Evolutionary conservation across 2,329 filamentous ascomycete species (phyloP).

Genomic region (Ophiostoma populinum): DNA sequence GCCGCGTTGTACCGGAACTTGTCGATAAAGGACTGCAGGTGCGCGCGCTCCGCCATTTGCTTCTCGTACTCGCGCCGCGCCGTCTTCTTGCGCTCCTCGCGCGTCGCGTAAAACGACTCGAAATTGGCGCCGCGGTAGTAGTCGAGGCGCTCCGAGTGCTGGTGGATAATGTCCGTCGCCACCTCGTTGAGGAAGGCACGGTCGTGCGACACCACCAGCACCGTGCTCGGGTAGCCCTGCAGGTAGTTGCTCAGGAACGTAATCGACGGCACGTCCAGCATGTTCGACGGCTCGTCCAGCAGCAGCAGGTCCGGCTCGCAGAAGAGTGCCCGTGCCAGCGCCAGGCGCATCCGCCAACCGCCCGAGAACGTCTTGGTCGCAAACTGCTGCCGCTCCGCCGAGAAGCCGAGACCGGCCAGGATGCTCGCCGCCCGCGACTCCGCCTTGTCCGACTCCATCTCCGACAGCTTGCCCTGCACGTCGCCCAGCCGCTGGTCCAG

Average conservation of each 20-base stretch:
- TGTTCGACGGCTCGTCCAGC: constrained; percentile 98
- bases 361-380: constrained; percentile 97
- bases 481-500: constrained; percentile 83
- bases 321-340: constrained; percentile 85
- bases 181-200: constrained; percentile 97
- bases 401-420: constrained; percentile 92
- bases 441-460: constrained; percentile 99
- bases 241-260: constrained; percentile 95
- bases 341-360: constrained; percentile 98
- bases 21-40: constrained; percentile 96
- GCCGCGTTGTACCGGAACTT: constrained; percentile 99
- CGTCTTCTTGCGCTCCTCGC: constrained; percentile 91
- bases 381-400: constrained; percentile 74
- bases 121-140: constrained; percentile 99
- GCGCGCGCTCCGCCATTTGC: constrained; percentile 84
- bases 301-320: constrained; percentile 92
- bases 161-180: constrained; percentile 97
- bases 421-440: constrained; percentile 92
- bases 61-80: constrained; percentile 97
- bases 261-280: constrained; percentile 99
- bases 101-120: constrained; percentile 91
- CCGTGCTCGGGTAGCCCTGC: constrained; percentile 81
- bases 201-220: constrained; percentile 96
- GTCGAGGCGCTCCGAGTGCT: constrained; percentile 90
- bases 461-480: constrained; percentile 76